A percentile compares a stretch with the other conserved stretches of the same genome.
phyloP scores from a whole-genome alignment of 2,329 filamentous ascomycete genomes.

The Parastagonospora nodorum region DNA sequence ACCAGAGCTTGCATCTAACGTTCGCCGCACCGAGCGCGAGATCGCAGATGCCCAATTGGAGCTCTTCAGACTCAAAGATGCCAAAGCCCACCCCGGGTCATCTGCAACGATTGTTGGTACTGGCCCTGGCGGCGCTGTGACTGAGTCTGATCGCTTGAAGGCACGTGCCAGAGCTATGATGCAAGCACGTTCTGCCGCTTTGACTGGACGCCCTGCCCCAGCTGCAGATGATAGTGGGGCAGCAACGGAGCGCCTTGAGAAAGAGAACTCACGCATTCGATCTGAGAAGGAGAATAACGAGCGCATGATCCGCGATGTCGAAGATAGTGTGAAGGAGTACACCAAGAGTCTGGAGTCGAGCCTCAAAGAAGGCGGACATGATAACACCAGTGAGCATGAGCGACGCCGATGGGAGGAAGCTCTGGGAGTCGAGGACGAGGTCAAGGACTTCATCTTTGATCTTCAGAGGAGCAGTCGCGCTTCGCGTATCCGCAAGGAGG shows the following conservation, averaged over 20 bases:
- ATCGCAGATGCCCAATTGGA: conserved; percentile 92
- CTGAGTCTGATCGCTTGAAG: conserved; percentile 92
- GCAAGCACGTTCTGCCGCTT: conserved; percentile 92
- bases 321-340: conserved; percentile 93
- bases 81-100: conserved; percentile 85
- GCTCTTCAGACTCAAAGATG: conserved; percentile 90
- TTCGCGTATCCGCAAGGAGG: conserved; percentile 69
- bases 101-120: conserved; percentile 85
- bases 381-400: conserved; percentile 84
- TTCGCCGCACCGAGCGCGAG: conserved; percentile 85
- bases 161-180: conserved; percentile 97
- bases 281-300: conserved; percentile 93
- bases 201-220: conserved; percentile 81
- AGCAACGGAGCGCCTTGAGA: conserved; percentile 83
- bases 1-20: conserved; percentile 88
- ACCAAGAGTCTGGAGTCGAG: conserved; percentile 81
- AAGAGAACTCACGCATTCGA: conserved; percentile 80
- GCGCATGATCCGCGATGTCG: conserved; percentile 93
- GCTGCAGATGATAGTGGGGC: conserved; percentile 74
- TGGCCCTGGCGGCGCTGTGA: conserved; percentile 86
- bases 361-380: conserved; percentile 79
- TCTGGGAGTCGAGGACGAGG: conserved; percentile 92
- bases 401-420: conserved; percentile 93
- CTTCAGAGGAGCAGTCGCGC: conserved; percentile 84
- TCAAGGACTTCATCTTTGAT: conserved; percentile 97